phyloP scores from a whole-genome alignment of 1,284 basidiomycete genomes.

The Heterobasidion occidentale region DNA sequence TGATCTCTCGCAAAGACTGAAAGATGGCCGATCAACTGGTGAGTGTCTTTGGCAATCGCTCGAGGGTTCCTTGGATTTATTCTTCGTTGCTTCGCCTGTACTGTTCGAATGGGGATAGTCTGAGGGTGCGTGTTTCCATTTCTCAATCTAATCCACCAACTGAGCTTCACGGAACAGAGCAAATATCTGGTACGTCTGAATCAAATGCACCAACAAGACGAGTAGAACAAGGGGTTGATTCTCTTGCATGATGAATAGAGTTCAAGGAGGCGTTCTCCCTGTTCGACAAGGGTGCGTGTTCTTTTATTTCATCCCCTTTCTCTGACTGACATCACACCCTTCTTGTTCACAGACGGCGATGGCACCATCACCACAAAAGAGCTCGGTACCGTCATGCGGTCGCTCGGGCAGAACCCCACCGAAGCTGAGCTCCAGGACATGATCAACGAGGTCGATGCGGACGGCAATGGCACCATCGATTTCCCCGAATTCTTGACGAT shows the following conservation, averaged over 20 bases:
- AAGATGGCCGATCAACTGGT: constrained; percentile 67
- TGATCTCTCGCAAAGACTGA: too few species aligned
- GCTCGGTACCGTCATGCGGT: constrained; percentile 96
- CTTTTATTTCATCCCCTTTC: neutral
- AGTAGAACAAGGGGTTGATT: constrained; percentile 7
- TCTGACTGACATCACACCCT: neutral
- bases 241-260: constrained; percentile 34
- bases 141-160: neutral
- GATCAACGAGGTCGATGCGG: constrained; percentile 88
- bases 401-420: constrained; percentile 93
- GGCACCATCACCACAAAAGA: constrained; percentile 95
- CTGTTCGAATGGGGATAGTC: neutral
- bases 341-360: constrained; percentile 70
- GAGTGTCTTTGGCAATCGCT: constrained; percentile 21
- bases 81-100: neutral
- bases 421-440: constrained; percentile 95
- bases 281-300: constrained; percentile 78
- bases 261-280: constrained; percentile 91
- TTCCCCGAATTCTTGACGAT: constrained; percentile 93
- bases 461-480: constrained; percentile 87
- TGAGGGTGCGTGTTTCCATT: neutral
- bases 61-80: neutral
- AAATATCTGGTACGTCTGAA: constrained; percentile 52
- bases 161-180: constrained; percentile 33
- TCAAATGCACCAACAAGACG: neutral